Evolutionary conservation across 2,329 filamentous ascomycete genomes (phyloP).

Genomic region (Stemphylium lycopersici): DNA sequence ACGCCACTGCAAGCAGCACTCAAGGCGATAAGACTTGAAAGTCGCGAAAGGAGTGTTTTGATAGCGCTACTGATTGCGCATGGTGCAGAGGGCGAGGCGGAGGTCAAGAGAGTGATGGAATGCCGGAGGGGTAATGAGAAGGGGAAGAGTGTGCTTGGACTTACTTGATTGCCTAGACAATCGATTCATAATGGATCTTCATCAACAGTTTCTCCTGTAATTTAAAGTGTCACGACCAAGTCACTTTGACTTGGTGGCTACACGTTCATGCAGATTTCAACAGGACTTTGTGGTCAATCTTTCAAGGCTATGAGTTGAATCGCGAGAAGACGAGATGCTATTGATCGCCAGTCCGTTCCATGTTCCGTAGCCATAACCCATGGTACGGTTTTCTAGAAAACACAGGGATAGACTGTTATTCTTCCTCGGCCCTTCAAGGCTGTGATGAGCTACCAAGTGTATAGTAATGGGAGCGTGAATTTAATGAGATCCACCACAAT

Average conservation of each 20-base stretch:
- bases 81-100: conserved; percentile 33
- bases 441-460: too few species aligned
- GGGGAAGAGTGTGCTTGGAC: conserved; percentile 27
- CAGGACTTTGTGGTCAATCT: neutral
- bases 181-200: neutral
- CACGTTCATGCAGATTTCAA: neutral
- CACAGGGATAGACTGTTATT: too few species aligned
- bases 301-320: neutral
- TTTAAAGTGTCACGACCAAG: neutral
- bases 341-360: too few species aligned
- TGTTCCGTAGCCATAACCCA: too few species aligned
- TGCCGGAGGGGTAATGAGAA: conserved; percentile 28
- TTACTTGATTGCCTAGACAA: conserved; percentile 10
- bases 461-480: too few species aligned
- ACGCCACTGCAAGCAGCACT: conserved; percentile 35
- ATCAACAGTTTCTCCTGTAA: neutral
- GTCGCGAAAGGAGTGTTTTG: conserved; percentile 35
- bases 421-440: too few species aligned
- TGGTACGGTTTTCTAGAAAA: too few species aligned
- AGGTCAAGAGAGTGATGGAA: conserved; percentile 21
- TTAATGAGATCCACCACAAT: too few species aligned
- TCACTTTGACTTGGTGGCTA: neutral
- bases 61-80: conserved; percentile 37
- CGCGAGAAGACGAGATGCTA: too few species aligned
- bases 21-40: conserved; percentile 25